Base-by-base conservation (phyloP, 2,329 filamentous ascomycete species). In the Paraphoma sp. region DNA sequence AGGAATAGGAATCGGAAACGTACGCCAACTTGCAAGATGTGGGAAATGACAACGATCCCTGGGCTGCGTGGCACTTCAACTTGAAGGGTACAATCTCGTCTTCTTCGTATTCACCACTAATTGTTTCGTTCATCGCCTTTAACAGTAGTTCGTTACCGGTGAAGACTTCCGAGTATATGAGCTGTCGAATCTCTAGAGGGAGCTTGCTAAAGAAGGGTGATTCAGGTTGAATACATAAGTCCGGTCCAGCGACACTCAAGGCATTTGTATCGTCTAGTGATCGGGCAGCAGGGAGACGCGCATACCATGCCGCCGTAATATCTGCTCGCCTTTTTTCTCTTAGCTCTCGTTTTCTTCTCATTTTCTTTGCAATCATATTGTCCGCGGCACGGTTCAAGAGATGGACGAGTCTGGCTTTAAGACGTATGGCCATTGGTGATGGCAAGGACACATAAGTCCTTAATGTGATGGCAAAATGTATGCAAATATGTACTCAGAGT, bases 11-110 rank as follows among this genome's bases (percentile, higher is more conserved):
- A n/a, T 6, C 36, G 12, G 10, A 10, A 10, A 29, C 48, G 23
- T 44, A 51, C 48, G 48, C 48, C 23, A 51, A 51, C 31, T 51
- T 51, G 38, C 48, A 51, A 33, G 38, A 43, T 8, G 36, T 36
- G 8, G 36, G 28, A 14, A 51, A 51, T 17, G 23, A 43, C 33
- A 51, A 30, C 14, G 36, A 36, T 31, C 40, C 48, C 33, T 33
- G 48, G 28, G 48, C 48, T 23, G 40, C 40, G 18, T 17, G 48
- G 29, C 48, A 51, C 18, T 6, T 3, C 43, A 51, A 16, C 40
- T 44, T 11, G 29, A 51, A 51, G 14, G 48, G n/a, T n/a, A n/a
- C n/a, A n/a, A n/a, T n/a, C n/a, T n/a, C n/a, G n/a, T n/a, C n/a
- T n/a, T n/a, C n/a, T n/a, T n/a, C n/a, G n/a, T n/a, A n/a, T n/a